Evolutionary conservation across 257 asterid genomes (phyloP), one percentile per base, ranked within the genome.

Genomic region (Solanum ossicruentum): DNA sequence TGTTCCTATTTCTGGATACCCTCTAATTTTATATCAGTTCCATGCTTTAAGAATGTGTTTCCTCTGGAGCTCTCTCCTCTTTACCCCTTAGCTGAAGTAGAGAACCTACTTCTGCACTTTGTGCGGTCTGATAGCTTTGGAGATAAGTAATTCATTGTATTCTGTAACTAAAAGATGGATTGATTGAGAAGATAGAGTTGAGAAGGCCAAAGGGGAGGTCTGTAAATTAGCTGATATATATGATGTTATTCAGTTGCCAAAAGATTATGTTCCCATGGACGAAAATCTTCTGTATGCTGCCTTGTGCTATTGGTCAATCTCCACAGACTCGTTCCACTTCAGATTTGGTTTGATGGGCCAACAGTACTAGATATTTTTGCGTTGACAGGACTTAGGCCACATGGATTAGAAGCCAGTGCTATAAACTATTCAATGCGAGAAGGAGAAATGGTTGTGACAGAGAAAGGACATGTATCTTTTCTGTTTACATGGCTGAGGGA

Each of bases 171-270:
- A 58, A 47, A 28, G 13, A 5, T 83, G 85, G 85, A 83, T 28
- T 18, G 85, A 83, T 83, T 65, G 66, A 72, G 84, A 57, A 8
- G 84, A 81, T 56, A 12, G 71, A 21, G 85, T 65, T n/a, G 65
- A 60, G 23, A 83, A 51, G 85, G 63, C 85, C 10, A 83, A 83
- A 83, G 10, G 80, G 32, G 45, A 49, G 15, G 12, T 83, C 6
- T 83, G 85, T 79, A 18, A 65, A 47, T 41, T 80, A 18, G 66
- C 85, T 15, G 80, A 70, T 39, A 83, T 83, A 47, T 83, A 83
- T 16, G 85, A 83, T 45, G 78, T 52, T 13, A 83, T 83, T 65
- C 85, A 83, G 49, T 70, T 83, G 78, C 28, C 85, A 20, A 83
- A 49, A 47, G 15, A 21, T 45, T 26, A 83, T 23, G 51, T 83